A percentile compares a stretch with the other conserved stretches of the same genome.
Evolutionary conservation across 1,284 basidiomycete genomes (phyloP).

Genomic region (Entoloma clypeatum): DNA sequence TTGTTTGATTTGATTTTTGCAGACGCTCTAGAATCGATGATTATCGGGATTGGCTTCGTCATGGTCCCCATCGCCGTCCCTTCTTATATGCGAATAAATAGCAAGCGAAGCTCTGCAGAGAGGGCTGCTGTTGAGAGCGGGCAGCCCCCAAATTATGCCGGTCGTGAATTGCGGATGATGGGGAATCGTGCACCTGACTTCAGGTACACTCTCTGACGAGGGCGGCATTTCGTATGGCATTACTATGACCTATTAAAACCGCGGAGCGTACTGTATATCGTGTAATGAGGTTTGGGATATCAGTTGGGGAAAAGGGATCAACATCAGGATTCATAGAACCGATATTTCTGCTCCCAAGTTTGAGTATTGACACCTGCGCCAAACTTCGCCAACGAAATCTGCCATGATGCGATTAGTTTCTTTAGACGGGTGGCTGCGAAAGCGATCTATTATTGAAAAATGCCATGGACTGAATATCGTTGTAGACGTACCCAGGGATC

Average conservation of each 20-base stretch:
- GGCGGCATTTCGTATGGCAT: too few relatives aligned
- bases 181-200: conserved; percentile 67
- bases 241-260: too few relatives aligned
- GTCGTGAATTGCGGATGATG: conserved; percentile 43
- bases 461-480: neutral
- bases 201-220: conserved; percentile 55
- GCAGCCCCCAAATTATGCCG: conserved; percentile 31
- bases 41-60: conserved; percentile 61
- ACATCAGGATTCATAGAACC: too few relatives aligned
- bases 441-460: neutral
- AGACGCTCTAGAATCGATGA: conserved; percentile 69
- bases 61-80: conserved; percentile 45
- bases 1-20: conserved; percentile 1
- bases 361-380: conserved; percentile 15
- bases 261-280: too few relatives aligned
- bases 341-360: too few relatives aligned
- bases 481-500: conserved; percentile 22
- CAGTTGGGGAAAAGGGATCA: too few relatives aligned
- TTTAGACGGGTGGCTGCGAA: conserved; percentile 22
- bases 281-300: too few relatives aligned
- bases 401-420: conserved; percentile 26
- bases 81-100: conserved; percentile 55
- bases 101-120: conserved; percentile 35
- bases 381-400: conserved; percentile 19
- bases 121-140: conserved; percentile 30